A percentile compares a stretch with the other conserved stretches of the same genome.
These are phyloP conservation scores for Phytophthora citricola DNA, from an alignment of 352 stramenopile species.

Conservation along the genomic window DNA sequence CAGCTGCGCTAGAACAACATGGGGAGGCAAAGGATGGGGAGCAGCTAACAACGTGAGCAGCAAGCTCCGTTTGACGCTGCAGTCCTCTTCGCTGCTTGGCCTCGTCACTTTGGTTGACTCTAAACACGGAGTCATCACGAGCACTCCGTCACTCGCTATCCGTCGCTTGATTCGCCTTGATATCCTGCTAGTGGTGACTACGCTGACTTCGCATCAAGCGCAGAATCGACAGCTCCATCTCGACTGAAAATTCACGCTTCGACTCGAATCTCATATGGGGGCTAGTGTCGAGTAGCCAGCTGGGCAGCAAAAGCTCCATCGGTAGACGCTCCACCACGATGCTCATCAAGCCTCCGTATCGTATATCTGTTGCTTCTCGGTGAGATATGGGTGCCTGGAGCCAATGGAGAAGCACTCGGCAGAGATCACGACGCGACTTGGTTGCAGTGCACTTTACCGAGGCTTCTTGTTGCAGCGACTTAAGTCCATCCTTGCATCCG, in stretches of 20 bases:
- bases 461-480: constrained; percentile 10
- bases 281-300: constrained; percentile 22
- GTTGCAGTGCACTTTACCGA: neutral
- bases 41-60: constrained; percentile 14
- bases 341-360: constrained; percentile 9
- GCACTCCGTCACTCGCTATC: constrained; percentile 5
- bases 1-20: constrained; percentile 37
- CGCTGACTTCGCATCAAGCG: constrained; percentile 1
- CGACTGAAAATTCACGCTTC: constrained; percentile 22
- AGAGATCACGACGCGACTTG: constrained; percentile 18
- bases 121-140: neutral
- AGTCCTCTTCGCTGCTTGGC: neutral
- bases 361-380: constrained; percentile 28
- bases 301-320: constrained; percentile 19
- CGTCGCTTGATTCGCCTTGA: constrained; percentile 7
- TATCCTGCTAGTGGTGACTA: neutral
- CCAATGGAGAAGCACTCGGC: constrained; percentile 14
- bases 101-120: constrained; percentile 7
- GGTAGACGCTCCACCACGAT: constrained; percentile 9
- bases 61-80: constrained; percentile 12
- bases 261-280: constrained; percentile 25
- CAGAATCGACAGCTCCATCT: constrained; percentile 4
- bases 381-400: constrained; percentile 16
- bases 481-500: constrained; percentile 20
- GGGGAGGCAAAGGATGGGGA: neutral